Evolutionary conservation across 106 monocot genomes (phyloP).

Genomic region (Dioscorea zingiberensis): DNA sequence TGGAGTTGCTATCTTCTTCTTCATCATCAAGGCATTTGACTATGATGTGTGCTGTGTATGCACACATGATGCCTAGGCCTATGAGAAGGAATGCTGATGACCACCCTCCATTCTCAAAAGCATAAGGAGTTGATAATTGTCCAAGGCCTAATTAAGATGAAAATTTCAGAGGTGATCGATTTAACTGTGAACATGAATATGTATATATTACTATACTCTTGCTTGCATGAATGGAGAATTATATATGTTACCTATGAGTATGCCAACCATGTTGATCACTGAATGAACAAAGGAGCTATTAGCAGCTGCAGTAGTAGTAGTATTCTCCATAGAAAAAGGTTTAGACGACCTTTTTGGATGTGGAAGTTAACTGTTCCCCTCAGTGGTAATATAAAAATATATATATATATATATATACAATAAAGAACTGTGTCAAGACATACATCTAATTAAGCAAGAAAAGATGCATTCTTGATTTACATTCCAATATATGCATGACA

Average conservation of each 20-base stretch:
- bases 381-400: too few species aligned
- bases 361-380: too few species aligned
- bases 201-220: too few species aligned
- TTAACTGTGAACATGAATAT: too few species aligned
- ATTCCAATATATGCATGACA: too few species aligned
- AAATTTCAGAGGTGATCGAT: too few species aligned
- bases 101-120: slow-evolving; percentile 82
- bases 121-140: slow-evolving; percentile 77
- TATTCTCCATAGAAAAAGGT: not conserved
- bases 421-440: too few species aligned
- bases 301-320: not conserved
- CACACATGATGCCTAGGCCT: slow-evolving; percentile 51
- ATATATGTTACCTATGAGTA: slow-evolving; percentile 62
- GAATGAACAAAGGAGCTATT: slow-evolving; percentile 71
- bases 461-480: too few species aligned
- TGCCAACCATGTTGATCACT: slow-evolving; percentile 80
- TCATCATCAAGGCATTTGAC: slow-evolving; percentile 73
- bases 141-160: slow-evolving; percentile 36
- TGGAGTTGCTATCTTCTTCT: slow-evolving; percentile 38
- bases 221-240: too few species aligned
- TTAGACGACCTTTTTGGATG: too few species aligned
- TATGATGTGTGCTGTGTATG: slow-evolving; percentile 70
- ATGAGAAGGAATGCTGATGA: slow-evolving; percentile 50
- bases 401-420: too few species aligned
- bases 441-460: too few species aligned